A percentile compares a stretch with the other conserved stretches of the same genome.
Evolutionary conservation across 176 grass and related monocot genomes (phyloP).

Genomic region (Avena insularis): DNA sequence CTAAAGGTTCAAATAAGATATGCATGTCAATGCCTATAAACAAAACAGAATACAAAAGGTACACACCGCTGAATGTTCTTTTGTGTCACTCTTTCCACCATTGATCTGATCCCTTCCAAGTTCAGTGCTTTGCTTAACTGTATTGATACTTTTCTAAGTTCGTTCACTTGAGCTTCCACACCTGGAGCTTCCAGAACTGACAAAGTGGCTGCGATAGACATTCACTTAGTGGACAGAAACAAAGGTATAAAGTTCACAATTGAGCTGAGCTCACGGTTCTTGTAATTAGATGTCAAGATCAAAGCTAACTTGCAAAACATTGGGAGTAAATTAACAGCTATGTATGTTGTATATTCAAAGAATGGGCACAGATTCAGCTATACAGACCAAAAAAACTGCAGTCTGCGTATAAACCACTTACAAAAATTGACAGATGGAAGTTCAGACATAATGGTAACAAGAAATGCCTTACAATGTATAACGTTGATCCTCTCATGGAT

Average conservation of each 20-base stretch:
- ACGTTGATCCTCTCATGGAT: slow-evolving; percentile 79
- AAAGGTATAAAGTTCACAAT: not conserved
- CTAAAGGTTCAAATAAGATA: slow-evolving; percentile 19
- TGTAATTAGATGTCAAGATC: not conserved
- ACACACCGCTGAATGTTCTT: slow-evolving; percentile 68
- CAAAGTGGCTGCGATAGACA: slow-evolving; percentile 45
- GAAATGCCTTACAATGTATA: slow-evolving; percentile 59
- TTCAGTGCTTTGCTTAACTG: slow-evolving; percentile 71
- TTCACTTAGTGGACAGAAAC: not conserved
- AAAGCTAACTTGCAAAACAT: slow-evolving; percentile 9
- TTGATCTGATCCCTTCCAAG: slow-evolving; percentile 66
- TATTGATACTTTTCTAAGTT: slow-evolving; percentile 57
- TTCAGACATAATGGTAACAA: not conserved
- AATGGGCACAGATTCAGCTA: not conserved
- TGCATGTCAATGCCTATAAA: not conserved
- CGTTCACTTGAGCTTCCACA: slow-evolving; percentile 48
- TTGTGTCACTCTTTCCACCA: slow-evolving; percentile 61
- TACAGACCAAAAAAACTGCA: not conserved
- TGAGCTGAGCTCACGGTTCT: not conserved
- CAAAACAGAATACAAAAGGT: slow-evolving; percentile 22
- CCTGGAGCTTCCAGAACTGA: slow-evolving; percentile 54
- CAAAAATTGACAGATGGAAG: not conserved
- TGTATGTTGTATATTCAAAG: not conserved
- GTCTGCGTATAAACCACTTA: not conserved
- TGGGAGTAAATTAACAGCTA: not conserved